Conservation (phyloP, 192 early-diverging fungal species). For the Coemansia asiatica region DNA sequence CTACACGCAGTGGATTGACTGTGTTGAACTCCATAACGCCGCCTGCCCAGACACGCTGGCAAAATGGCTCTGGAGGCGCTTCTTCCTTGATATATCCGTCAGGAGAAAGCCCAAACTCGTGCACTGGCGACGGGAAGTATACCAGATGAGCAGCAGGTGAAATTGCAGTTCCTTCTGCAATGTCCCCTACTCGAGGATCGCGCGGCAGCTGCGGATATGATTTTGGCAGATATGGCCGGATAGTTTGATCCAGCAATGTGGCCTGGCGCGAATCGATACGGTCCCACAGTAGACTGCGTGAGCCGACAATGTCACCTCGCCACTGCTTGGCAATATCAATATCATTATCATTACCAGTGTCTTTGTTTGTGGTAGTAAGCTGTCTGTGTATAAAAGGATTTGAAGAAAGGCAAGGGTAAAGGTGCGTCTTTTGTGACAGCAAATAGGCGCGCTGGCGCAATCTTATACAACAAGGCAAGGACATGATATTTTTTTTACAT, state of each 20-base stretch:
- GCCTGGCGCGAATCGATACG: slow-evolving; percentile 49
- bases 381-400: background rate
- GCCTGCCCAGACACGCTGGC: slow-evolving; percentile 87
- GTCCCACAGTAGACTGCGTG: slow-evolving; percentile 27
- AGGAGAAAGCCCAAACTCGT: slow-evolving; percentile 63
- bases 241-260: slow-evolving; percentile 46
- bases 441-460: background rate
- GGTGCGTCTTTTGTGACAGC: background rate
- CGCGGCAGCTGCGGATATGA: slow-evolving; percentile 24
- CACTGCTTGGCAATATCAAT: slow-evolving; percentile 18
- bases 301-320: slow-evolving; percentile 13
- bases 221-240: slow-evolving; percentile 40
- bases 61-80: slow-evolving; percentile 73
- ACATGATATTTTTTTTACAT: background rate
- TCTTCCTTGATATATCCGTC: slow-evolving; percentile 84
- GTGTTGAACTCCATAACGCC: slow-evolving; percentile 64
- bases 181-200: slow-evolving; percentile 25
- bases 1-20: slow-evolving; percentile 63
- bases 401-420: background rate
- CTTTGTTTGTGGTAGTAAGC: background rate
- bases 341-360: too few species aligned
- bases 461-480: background rate
- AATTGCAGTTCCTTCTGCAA: slow-evolving; percentile 49
- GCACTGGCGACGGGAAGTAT: slow-evolving; percentile 74
- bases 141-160: slow-evolving; percentile 76